Base-by-base conservation (phyloP, 2,329 filamentous ascomycete genomes). In the Fusarium compactum region DNA sequence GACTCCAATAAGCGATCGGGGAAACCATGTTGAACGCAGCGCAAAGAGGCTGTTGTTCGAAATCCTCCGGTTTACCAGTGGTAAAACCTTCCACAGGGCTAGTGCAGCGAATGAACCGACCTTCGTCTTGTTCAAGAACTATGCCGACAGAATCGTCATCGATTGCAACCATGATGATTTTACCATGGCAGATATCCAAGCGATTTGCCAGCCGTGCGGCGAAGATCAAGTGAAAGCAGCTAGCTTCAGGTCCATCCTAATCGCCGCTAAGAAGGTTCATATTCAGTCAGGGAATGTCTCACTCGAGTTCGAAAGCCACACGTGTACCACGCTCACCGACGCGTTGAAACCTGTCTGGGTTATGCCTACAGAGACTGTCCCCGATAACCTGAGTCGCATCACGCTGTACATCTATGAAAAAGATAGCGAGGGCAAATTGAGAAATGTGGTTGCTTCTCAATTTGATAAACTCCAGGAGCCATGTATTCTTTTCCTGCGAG, bases 231-330 rank as follows among this genome's bases (percentile, higher is more conserved):
- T n/a, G 2, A 64, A 71, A 15, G 41, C 46, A 5, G 63, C 55
- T 43, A 60, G 54, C n/a, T 72, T 73, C 59, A 72, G 68, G n/a
- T 60, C 63, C 0, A 56, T 73, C 0, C 61, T 73, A 9, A 61
- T 61, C 1, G 65, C 65, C 2, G 58, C 68, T 1, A 65, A 32
- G 5, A 64, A n/a, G 24, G 61, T 67, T n/a, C 50, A 70, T 7
- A 71, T 74, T 9, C 63, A 71, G 29, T 73, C 68, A 2, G 70
- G 65, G 0, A 46, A 64, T 2, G 73, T 68, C 24, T 73, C 65
- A 0, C 70, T 74, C 1, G 53, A 70, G 27, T 29, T 29, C 12
- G 27, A 29, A 29, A 12, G 27, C 27, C 27, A 29, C 8, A 10
- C 25, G 25, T 10, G 27, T 29, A 29, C 27, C 27, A 29, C 11